Evolutionary conservation across 2,329 filamentous ascomycete species (phyloP).

Genomic region (Teratosphaeriaceae sp.): DNA sequence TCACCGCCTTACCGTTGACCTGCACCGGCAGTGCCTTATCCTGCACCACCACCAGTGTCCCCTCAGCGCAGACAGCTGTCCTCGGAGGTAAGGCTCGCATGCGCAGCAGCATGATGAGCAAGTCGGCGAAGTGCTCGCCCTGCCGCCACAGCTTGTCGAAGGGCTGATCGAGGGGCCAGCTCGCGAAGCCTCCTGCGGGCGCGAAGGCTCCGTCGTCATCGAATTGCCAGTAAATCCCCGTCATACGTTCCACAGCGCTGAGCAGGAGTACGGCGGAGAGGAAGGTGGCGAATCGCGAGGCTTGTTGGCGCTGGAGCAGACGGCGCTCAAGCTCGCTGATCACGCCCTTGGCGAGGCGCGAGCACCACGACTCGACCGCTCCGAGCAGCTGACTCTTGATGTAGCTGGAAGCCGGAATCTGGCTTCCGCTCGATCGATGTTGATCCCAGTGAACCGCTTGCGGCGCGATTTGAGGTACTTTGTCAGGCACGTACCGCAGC

Average conservation of each 20-base stretch:
- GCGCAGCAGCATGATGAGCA: conserved; percentile 51
- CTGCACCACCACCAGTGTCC: conserved; percentile 24
- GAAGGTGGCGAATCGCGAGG: conserved; percentile 53
- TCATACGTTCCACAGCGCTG: conserved; percentile 54
- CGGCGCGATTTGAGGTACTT: neutral
- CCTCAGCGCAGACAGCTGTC: conserved; percentile 23
- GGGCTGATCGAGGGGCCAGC: conserved; percentile 49
- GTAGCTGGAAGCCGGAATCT: conserved; percentile 40
- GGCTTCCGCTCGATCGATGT: conserved; percentile 7
- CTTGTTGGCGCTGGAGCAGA: conserved; percentile 52
- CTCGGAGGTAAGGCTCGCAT: conserved; percentile 47
- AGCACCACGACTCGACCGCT: conserved; percentile 49
- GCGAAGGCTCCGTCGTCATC: conserved; percentile 7
- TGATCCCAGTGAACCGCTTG: neutral
- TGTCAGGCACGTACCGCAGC: conserved; percentile 31
- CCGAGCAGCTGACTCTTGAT: conserved; percentile 50
- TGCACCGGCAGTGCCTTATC: neutral
- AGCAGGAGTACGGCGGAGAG: conserved; percentile 53
- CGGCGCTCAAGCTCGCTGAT: conserved; percentile 56
- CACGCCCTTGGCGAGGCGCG: conserved; percentile 45
- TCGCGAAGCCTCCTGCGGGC: neutral
- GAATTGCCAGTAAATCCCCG: conserved; percentile 44
- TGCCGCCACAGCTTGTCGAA: conserved; percentile 48
- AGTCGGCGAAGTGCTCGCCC: conserved; percentile 52
- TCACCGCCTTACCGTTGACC: conserved; percentile 4